Evolutionary conservation across 768 basidiomycete species (phyloP), one percentile per base, ranked within the genome.

Genomic region (Amyloporia xantha): DNA sequence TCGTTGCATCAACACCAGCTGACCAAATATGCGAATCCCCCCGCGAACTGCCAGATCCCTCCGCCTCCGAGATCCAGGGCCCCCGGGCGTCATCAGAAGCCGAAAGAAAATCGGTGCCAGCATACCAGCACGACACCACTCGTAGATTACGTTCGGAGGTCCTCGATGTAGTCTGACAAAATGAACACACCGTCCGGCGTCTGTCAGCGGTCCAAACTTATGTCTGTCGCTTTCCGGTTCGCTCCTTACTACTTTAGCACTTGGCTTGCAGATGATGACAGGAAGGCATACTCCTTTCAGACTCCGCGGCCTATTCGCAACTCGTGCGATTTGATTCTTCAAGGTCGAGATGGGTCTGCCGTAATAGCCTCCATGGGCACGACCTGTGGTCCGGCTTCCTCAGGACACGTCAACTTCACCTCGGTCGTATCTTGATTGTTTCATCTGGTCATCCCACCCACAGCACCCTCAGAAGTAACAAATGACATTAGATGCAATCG

Each of bases 1-100:
- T 36, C 30, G 23, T 30, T 25, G 28, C 47, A 56, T 56, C 58
- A 55, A 47, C 53, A 47, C 30, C 54, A 50, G 17, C 50, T 49
- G 51, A 49, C 50, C 28, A 26, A 20, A 50, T 56, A 25, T 36
- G 44, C 35, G 48, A 48, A 53, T 53, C 52, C 48, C 13, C n/a
- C 41, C 27, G 28, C 19, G 49, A 50, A 50, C 37, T 21, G 20
- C 33, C 51, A 50, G 33, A 24, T 27, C 33, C n/a, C 43, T 2
- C 41, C n/a, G 20, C 47, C 24, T 15, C 36, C 53, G 49, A 48
- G 37, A 56, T 47, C 48, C 37, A 37, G n/a, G 2, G 17, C 42
- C 20, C 26, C 24, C 35, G 33, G 17, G 6, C 40, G 28, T 25
- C 48, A 49, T 49, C 48, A 30, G 40, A 26, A 20, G 19, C 17